phyloP scores from a whole-genome alignment of 148 eudicot genomes.

The Hydrangea macrophylla region DNA sequence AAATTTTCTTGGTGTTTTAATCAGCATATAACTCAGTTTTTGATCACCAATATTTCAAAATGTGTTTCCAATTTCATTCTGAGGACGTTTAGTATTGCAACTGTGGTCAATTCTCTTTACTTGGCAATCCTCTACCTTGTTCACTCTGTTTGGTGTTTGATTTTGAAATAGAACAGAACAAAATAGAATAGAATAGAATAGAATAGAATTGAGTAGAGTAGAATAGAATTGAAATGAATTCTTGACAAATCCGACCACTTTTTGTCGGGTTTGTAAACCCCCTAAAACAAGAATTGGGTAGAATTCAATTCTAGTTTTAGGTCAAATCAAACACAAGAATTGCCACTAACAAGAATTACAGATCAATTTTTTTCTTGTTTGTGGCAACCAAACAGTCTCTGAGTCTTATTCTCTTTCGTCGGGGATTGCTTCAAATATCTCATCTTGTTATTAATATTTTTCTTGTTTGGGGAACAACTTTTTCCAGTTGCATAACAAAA shows the following conservation, averaged over 20 bases:
- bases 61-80: neutral
- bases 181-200: no score
- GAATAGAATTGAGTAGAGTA: no score
- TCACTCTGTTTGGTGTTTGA: neutral
- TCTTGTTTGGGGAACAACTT: no score
- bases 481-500: neutral
- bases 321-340: no score
- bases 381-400: neutral
- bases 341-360: no score
- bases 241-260: no score
- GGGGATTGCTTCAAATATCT: neutral
- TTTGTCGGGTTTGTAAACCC: no score
- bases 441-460: no score
- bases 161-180: neutral
- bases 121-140: neutral
- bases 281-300: no score
- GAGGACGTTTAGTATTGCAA: neutral
- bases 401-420: no score
- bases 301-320: no score
- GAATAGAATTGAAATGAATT: no score
- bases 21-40: neutral
- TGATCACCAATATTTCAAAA: neutral
- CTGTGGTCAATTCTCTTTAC: neutral
- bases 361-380: neutral
- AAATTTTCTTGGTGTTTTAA: neutral